Evolutionary conservation across 306 rosid species (phyloP), one percentile per base, ranked within the genome.

Genomic region (Cyamopsis tetragonoloba): DNA sequence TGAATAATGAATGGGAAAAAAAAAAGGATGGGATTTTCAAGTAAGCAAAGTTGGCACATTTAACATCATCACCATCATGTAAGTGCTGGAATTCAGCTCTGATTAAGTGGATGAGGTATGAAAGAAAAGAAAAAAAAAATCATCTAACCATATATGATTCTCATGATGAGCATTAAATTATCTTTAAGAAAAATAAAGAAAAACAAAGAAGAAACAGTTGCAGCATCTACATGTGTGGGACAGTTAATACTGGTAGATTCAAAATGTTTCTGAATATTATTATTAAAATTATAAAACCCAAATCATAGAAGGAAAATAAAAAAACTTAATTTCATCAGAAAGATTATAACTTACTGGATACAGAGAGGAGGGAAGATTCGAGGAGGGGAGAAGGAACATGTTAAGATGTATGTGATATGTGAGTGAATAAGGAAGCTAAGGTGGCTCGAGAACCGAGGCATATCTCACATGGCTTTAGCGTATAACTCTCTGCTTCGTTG

Each of bases 361-460:
- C 81, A 85, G 88, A 83, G 82, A 69, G 81, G 78, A 86, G 63
- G 7, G 89, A 84, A 81, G 85, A 70, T 79, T 81, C 71, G 41
- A 31, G 71, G 62, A 6, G 43, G 50, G 41, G 70, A 10, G 56
- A 35, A 10, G 56, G 41, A 59, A 37, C 73, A 66, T 50, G 78
- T 56, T 75, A 50, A 48, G 53, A 72, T 47, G 9, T 8, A 24
- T 10, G 7, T 17, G 68, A 22, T 44, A 60, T 57, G 62, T 61
- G 68, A 54, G 27, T 42, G 73, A 76, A 49, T 68, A 31, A 68
- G 81, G 81, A 84, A n/a, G n/a, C n/a, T n/a, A n/a, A n/a, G n/a
- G n/a, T n/a, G n/a, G 95, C 91, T 78, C 91, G 63, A 78, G 27
- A 68, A 80, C 72, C 98, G 85, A 92, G 93, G 63, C 86, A 79